Conservation (phyloP, 2,329 filamentous ascomycete species). For the Setomelanomma holmii region DNA sequence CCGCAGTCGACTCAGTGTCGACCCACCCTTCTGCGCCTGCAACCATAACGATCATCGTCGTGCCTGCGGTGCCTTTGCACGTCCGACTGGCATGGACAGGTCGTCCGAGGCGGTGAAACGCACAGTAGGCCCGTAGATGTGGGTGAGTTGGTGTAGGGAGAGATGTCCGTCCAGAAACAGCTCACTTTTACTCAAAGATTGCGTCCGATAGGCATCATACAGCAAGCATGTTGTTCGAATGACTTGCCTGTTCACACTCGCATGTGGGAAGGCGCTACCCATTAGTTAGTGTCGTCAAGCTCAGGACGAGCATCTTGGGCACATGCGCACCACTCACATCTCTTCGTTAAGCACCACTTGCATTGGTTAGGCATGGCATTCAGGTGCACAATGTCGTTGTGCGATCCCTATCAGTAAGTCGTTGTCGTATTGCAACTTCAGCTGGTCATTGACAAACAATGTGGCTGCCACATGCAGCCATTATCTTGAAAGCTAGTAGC, state of each 20-base stretch:
- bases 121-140: too few relatives aligned
- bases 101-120: neutral
- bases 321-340: slow-evolving; percentile 17
- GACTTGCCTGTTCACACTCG: neutral
- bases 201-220: neutral
- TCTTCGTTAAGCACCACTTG: slow-evolving; percentile 13
- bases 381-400: slow-evolving; percentile 11
- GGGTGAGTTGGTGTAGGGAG: too few relatives aligned
- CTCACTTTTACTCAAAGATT: too few relatives aligned
- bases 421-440: slow-evolving; percentile 2
- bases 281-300: slow-evolving; percentile 24
- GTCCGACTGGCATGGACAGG: neutral
- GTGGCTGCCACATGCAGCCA: slow-evolving; percentile 11
- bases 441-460: slow-evolving; percentile 3
- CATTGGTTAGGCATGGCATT: slow-evolving; percentile 10
- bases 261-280: neutral
- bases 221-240: neutral
- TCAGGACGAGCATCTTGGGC: slow-evolving; percentile 20
- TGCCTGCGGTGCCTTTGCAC: slow-evolving; percentile 7
- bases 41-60: slow-evolving; percentile 28
- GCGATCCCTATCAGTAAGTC: neutral
- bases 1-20: slow-evolving; percentile 21
- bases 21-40: slow-evolving; percentile 26
- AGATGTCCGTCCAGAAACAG: too few relatives aligned
- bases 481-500: slow-evolving; percentile 1